Conservation (phyloP, 768 basidiomycete species). For the Russula sp. region DNA sequence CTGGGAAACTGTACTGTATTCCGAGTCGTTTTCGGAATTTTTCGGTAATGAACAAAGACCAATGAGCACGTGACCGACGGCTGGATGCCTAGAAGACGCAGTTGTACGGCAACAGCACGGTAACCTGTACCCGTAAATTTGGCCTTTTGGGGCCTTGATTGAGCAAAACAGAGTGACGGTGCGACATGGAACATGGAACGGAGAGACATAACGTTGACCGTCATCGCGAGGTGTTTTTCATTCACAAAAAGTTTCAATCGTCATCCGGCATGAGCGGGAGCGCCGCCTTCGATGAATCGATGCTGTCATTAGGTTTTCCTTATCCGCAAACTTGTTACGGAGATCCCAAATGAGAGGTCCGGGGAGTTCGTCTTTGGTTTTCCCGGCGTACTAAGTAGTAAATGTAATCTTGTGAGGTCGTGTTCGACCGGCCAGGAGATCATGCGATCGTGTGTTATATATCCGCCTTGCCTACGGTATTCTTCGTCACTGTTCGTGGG, state of each 20-base stretch:
- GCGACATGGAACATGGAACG: neutral
- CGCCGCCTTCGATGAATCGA: neutral
- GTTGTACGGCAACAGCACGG: too few relatives aligned
- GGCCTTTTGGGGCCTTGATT: too few relatives aligned
- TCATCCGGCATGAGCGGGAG: neutral
- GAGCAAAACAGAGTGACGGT: neutral
- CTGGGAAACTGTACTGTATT: too few relatives aligned
- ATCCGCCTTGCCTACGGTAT: neutral
- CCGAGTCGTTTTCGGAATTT: too few relatives aligned
- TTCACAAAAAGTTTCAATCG: neutral
- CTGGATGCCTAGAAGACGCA: too few relatives aligned
- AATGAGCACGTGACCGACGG: too few relatives aligned
- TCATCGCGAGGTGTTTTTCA: neutral
- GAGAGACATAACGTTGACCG: neutral
- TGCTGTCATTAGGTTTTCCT: neutral
- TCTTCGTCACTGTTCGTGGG: neutral
- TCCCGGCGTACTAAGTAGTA: neutral
- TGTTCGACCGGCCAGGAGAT: neutral
- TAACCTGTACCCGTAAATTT: too few relatives aligned
- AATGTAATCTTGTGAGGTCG: neutral
- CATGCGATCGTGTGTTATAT: neutral
- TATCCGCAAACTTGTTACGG: neutral
- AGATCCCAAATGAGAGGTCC: neutral
- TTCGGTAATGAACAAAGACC: too few relatives aligned
- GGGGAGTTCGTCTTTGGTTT: neutral